A percentile compares a stretch with the other conserved stretches of the same genome.
These are phyloP conservation scores for Candida ortonii DNA, from an alignment of 805 yeast genomes.

Conservation along the genomic window DNA sequence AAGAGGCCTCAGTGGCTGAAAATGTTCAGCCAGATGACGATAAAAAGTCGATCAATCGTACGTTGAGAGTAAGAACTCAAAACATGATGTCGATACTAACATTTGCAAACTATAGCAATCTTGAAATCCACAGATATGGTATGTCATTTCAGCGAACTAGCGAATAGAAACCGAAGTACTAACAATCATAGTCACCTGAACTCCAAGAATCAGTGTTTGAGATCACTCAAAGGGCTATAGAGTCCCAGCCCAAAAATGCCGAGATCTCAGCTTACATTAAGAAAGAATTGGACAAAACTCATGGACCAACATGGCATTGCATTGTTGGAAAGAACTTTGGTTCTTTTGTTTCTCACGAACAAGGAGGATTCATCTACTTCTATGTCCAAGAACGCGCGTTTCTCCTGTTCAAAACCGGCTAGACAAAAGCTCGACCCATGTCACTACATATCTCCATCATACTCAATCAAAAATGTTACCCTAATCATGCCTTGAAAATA, in stretches of 20 bases:
- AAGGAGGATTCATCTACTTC: conserved; percentile 67
- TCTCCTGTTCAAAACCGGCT: conserved; percentile 66
- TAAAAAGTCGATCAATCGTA: conserved; percentile 10
- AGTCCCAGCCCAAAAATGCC: conserved; percentile 44
- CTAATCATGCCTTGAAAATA: conserved; percentile 17
- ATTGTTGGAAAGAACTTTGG: conserved; percentile 80
- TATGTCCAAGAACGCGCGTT: conserved; percentile 69
- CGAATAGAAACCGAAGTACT: no score
- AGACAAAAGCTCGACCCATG: conserved; percentile 15
- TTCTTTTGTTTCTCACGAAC: conserved; percentile 72
- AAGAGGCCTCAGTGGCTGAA: no score
- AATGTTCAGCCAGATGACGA: no score
- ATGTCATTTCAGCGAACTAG: no score
- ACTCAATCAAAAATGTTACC: no score
- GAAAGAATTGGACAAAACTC: conserved; percentile 58
- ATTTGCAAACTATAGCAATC: conserved; percentile 15
- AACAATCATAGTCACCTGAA: conserved; percentile 41
- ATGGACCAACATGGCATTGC: conserved; percentile 78
- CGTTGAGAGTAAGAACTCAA: conserved; percentile 1
- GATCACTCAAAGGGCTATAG: conserved; percentile 44
- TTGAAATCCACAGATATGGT: conserved; percentile 30
- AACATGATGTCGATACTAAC: background rate
- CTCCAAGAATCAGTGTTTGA: conserved; percentile 49
- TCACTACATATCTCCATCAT: no score
- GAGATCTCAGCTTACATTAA: conserved; percentile 67